phyloP scores from a whole-genome alignment of 2,329 filamentous ascomycete species.

The Ustilaginoidea virens region DNA sequence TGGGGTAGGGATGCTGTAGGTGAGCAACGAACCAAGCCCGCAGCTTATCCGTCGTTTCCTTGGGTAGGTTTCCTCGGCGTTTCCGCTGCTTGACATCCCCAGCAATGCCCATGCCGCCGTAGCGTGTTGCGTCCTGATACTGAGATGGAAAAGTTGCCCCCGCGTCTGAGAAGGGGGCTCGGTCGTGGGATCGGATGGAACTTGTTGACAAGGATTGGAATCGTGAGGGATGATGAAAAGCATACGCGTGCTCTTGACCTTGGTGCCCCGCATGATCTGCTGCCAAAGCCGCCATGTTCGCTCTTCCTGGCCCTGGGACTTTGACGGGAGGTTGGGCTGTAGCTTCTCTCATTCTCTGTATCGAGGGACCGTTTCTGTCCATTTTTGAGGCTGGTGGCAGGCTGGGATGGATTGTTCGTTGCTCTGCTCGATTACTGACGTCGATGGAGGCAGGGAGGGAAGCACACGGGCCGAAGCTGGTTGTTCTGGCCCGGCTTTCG shows the following conservation, averaged over 20 bases:
- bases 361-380: conserved; percentile 18
- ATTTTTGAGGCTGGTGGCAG: conserved; percentile 21
- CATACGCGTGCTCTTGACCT: conserved; percentile 19
- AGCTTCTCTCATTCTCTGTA: conserved; percentile 14
- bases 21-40: conserved; percentile 69
- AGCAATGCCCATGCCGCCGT: conserved; percentile 20
- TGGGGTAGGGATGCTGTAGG: conserved; percentile 69
- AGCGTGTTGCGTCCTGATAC: conserved; percentile 27
- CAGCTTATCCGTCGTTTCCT: conserved; percentile 71
- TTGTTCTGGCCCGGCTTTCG: conserved; percentile 12
- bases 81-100: conserved; percentile 39
- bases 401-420: conserved; percentile 23
- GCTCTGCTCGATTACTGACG: conserved; percentile 18
- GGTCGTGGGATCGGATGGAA: conserved; percentile 26
- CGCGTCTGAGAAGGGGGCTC: conserved; percentile 27
- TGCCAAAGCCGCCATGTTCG: neutral
- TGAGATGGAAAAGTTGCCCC: conserved; percentile 20
- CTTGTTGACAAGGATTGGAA: conserved; percentile 31
- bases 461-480: conserved; percentile 12
- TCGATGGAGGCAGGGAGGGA: conserved; percentile 17
- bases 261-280: conserved; percentile 14
- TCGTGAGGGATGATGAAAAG: conserved; percentile 27
- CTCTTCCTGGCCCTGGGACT: neutral
- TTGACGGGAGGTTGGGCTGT: neutral
- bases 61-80: conserved; percentile 75